Evolutionary conservation across 2,329 filamentous ascomycete genomes (phyloP).

Genomic region (Sporothrix inflata): DNA sequence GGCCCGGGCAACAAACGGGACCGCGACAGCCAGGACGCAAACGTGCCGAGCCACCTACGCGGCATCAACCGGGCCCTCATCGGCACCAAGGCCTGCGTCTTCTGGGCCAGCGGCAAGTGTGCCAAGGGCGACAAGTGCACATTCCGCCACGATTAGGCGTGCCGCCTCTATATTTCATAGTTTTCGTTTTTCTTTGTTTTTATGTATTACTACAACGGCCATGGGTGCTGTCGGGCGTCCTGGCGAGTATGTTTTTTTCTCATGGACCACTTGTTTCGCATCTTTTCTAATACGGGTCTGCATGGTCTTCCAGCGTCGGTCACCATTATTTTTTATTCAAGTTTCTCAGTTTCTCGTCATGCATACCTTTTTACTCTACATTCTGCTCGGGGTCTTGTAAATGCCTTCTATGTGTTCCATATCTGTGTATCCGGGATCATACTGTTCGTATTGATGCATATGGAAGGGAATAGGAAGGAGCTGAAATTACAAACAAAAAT

Average conservation of each 20-base stretch:
- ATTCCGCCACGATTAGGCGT: constrained; percentile 64
- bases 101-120: constrained; percentile 72
- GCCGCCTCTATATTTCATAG: background rate
- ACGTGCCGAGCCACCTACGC: constrained; percentile 43
- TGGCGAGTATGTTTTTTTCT: background rate
- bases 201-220: background rate
- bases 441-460: background rate
- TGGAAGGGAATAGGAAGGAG: background rate
- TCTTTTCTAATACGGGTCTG: background rate
- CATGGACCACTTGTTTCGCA: background rate
- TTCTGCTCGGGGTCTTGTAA: background rate
- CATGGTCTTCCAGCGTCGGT: constrained; percentile 4
- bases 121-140: constrained; percentile 74
- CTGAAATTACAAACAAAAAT: background rate
- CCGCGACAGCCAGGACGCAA: constrained; percentile 41
- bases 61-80: constrained; percentile 61
- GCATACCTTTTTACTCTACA: background rate
- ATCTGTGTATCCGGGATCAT: background rate
- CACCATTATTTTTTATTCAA: background rate
- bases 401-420: background rate
- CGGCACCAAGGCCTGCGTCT: constrained; percentile 70
- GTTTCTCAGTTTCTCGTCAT: background rate
- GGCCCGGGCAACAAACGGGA: constrained; percentile 36
- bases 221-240: background rate
- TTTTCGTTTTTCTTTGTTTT: constrained; percentile 1